Base-by-base conservation (phyloP, 257 asterid species). In the Solanum bulbocastanum region DNA sequence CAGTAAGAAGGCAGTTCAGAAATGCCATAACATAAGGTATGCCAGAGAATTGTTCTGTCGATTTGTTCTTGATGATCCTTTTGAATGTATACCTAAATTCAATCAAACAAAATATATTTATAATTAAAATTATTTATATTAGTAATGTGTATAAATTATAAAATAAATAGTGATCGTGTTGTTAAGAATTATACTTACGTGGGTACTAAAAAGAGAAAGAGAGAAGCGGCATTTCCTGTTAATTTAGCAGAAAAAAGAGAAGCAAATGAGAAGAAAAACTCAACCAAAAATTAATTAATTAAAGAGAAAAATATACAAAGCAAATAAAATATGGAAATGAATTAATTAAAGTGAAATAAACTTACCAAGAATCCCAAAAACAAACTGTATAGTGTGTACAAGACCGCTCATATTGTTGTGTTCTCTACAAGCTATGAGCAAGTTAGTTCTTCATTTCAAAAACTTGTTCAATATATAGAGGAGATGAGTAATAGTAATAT, bases 201-300 rank as follows among this genome's bases (percentile, higher is more conserved):
- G 76, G 99, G 98, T 56, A 97, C 94, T 91, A 94, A 88, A 95
- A 93, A 96, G 36, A 96, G 96, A 89, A 95, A 95, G 90, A 96
- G 87, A 44, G 97, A 96, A 86, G 88, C 91, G 16, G 88, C 92
- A 91, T 94, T 96, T 79, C 98, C 98, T 95, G 44, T 72, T 33
- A 33, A 95, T 32, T 32, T 35, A 65, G 27, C 25, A 25, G 25
- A 14, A 66, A 25, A 66, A 66, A 66, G 2, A 87, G n/a, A 25
- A 58, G 68, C 74, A 76, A 68, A 68, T 68, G 12, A 7, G 10
- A n/a, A 85, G 23, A 7, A 76, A 66, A 73, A 84, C 86, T 69
- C 65, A 35, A 90, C 27, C 33, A 25, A 3, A 72, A 33, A 72
- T 33, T 72, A 32, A 33, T 72, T 32, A 32, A 60, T 68, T 12